These are phyloP conservation scores for Coemansia javaensis DNA, from an alignment of 192 early-diverging fungal genomes.

Conservation along the genomic window DNA sequence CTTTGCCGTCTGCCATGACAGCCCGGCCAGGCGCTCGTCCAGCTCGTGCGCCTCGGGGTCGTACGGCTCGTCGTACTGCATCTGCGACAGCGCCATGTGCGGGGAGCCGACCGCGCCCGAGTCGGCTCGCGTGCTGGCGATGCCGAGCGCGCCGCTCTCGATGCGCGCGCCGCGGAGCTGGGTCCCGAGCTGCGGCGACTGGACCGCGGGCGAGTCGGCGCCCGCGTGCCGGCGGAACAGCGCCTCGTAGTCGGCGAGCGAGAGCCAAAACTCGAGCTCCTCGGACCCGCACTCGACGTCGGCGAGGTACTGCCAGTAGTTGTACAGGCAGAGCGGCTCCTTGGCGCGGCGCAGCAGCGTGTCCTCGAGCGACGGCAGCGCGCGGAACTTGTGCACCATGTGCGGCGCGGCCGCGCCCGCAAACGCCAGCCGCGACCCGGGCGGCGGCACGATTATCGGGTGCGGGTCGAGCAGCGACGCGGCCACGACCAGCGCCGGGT, in stretches of 20 bases:
- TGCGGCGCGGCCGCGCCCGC: constrained; percentile 29
- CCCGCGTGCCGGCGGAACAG: constrained; percentile 57
- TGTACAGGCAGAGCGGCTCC: constrained; percentile 72
- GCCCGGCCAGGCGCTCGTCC: constrained; percentile 18
- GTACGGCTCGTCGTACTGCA: not conserved
- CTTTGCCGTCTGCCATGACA: constrained; percentile 28
- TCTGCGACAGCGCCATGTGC: constrained; percentile 2
- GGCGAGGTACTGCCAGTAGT: constrained; percentile 71
- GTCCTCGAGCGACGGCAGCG: constrained; percentile 65
- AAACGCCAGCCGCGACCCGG: constrained; percentile 45
- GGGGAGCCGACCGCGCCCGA: too few relatives aligned
- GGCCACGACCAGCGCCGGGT: constrained; percentile 9
- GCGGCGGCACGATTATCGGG: constrained; percentile 40
- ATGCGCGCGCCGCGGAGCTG: constrained; percentile 17
- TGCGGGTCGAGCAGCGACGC: constrained; percentile 47
- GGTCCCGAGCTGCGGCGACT: constrained; percentile 1
- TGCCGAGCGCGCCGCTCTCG: constrained; percentile 42
- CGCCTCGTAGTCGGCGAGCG: constrained; percentile 68
- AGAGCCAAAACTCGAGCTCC: constrained; percentile 73
- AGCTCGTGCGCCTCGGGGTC: constrained; percentile 42
- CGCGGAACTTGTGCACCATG: constrained; percentile 26
- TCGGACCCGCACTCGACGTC: constrained; percentile 61
- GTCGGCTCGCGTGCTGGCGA: constrained; percentile 1
- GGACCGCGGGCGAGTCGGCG: constrained; percentile 2
- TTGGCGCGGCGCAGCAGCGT: constrained; percentile 61